Base-by-base conservation (phyloP, 495 filamentous ascomycete species). In the Chaetomidium leptoderma region DNA sequence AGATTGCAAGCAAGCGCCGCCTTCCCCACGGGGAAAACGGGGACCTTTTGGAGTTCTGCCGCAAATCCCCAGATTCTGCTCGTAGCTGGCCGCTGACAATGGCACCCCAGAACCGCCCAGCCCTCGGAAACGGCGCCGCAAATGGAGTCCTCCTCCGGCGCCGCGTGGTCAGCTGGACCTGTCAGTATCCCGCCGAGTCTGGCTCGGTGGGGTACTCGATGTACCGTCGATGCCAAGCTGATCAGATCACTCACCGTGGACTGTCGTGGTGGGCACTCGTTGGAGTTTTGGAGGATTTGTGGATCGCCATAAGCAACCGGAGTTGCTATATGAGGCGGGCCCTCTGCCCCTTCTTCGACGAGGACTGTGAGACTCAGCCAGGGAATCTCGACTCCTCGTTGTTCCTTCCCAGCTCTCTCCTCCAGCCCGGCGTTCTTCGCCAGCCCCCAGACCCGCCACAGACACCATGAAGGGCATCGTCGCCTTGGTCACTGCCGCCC, bases 401-500 rank as follows among this genome's bases (percentile, higher is more conserved):
- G 42, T 53, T 40, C 36, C 32, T 26, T 27, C 50, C 33, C 29
- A 30, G 21, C 42, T 32, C 48, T 43, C 30, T 37, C 49, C 49
- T 37, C 30, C 9, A 7, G 44, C 49, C 4, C n/a, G 55, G 39
- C 4, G 14, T 35, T n/a, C 23, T 30, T 30, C 42, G 24, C n/a
- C 36, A 5, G 7, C 6, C 17, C n/a, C 33, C 43, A n/a, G 37
- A 35, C 35, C 19, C 6, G 39, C 45, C 39, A 40, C 33, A 54
- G 27, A 19, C 58, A 68, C 29, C 58, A 71, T 71, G 69, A 71
- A 70, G 67, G 65, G 62, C 43, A 26, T 63, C 58, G 19, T 44
- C 40, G 46, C 58, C 16, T 33, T 65, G 9, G 44, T 65, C 39
- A 45, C 59, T 33, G 55, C 60, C 57, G 64, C 63, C 56, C 54